These are phyloP conservation scores for Euphorbia schlechtendalii DNA, from an alignment of 441 rosid genomes.

Conservation along the genomic window DNA sequence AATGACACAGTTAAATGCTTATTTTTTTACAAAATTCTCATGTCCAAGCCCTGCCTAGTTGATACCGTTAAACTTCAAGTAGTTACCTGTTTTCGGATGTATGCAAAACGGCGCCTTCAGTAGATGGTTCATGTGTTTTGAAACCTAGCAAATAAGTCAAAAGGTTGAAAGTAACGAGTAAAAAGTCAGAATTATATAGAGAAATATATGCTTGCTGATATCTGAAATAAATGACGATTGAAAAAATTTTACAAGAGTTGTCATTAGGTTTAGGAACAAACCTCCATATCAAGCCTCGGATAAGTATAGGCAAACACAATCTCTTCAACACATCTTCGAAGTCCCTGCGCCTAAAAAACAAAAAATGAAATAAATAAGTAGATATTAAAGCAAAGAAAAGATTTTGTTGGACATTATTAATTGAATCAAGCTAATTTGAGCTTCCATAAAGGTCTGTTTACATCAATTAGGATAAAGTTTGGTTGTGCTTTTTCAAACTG, in stretches of 20 bases:
- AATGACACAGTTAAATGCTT: no score
- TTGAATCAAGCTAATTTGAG: conserved; percentile 1
- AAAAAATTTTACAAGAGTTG: background rate
- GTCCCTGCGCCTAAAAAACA: conserved; percentile 47
- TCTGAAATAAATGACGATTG: no score
- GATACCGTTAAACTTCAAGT: no score
- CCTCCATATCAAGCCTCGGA: conserved; percentile 97
- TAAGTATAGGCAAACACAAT: conserved; percentile 75
- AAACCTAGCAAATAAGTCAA: conserved; percentile 46
- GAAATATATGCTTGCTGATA: background rate
- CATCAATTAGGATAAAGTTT: no score
- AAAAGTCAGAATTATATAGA: background rate
- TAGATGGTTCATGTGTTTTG: conserved; percentile 96
- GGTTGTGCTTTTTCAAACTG: no score
- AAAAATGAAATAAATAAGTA: conserved; percentile 5
- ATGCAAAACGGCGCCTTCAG: conserved; percentile 96
- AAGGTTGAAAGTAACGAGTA: conserved; percentile 5
- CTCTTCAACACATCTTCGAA: conserved; percentile 79
- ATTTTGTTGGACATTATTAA: no score
- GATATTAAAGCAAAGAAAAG: no score
- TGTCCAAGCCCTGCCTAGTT: no score
- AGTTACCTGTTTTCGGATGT: conserved; percentile 87
- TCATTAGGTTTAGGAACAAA: conserved; percentile 18
- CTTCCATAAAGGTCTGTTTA: background rate
- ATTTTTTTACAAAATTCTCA: no score